phyloP scores from a whole-genome alignment of 306 rosid species.

The Pueraria montana region DNA sequence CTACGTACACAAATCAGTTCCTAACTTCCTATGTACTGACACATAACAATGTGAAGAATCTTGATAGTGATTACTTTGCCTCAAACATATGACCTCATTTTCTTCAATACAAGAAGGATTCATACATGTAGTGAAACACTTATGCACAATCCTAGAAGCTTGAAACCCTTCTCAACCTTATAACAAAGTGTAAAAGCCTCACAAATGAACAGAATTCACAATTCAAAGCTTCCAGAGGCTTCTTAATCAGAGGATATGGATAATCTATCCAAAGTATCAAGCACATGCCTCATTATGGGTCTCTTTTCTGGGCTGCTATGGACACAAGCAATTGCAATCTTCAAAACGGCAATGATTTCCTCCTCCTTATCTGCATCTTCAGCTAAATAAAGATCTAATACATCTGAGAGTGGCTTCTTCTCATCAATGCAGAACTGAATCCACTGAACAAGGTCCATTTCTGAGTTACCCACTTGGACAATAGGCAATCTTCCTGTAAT shows the following conservation, averaged over 20 bases:
- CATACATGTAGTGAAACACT: conserved; percentile 21
- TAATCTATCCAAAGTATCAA: conserved; percentile 68
- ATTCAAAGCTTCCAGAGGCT: background rate
- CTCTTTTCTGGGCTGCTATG: conserved; percentile 75
- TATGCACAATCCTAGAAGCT: conserved; percentile 33
- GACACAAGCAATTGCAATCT: conserved; percentile 80
- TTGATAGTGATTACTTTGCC: conserved; percentile 7
- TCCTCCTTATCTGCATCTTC: conserved; percentile 71
- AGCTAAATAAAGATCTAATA: conserved; percentile 64
- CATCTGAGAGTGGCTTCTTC: conserved; percentile 76
- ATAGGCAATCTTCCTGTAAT: conserved; percentile 76
- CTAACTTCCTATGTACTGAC: conserved; percentile 18
- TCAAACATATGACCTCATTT: conserved; percentile 25
- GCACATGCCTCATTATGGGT: conserved; percentile 70
- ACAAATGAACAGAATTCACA: conserved; percentile 40
- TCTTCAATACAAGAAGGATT: conserved; percentile 20
- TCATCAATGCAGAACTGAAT: conserved; percentile 79
- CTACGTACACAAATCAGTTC: conserved; percentile 36
- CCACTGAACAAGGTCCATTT: conserved; percentile 88
- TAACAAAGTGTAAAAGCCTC: conserved; percentile 41
- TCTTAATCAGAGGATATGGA: conserved; percentile 54
- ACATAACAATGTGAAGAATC: conserved; percentile 7
- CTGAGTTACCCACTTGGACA: conserved; percentile 65
- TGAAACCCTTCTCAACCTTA: conserved; percentile 4
- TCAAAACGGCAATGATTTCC: conserved; percentile 71